These are phyloP conservation scores for Pythium apleroticum DNA, from an alignment of 352 stramenopile genomes.

Conservation along the genomic window DNA sequence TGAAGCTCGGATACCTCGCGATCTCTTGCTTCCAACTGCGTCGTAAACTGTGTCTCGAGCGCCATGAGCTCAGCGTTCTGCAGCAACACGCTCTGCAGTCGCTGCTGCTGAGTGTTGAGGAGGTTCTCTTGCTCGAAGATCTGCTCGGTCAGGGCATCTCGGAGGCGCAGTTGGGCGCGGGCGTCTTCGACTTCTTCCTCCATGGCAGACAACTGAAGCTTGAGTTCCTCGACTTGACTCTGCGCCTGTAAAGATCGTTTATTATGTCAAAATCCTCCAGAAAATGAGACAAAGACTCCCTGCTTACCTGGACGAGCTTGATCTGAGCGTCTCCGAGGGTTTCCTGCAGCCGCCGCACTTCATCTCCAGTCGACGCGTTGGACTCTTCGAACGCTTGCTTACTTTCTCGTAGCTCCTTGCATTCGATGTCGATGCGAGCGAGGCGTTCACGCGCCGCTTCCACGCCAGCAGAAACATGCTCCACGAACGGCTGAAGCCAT, in stretches of 20 bases:
- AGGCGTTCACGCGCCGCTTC: neutral
- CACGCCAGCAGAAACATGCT: neutral
- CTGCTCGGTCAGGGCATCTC: constrained; percentile 35
- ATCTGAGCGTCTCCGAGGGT: constrained; percentile 20
- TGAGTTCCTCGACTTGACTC: constrained; percentile 24
- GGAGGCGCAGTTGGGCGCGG: constrained; percentile 26
- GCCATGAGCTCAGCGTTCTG: constrained; percentile 37
- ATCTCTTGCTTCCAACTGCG: constrained; percentile 13
- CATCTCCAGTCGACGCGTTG: neutral
- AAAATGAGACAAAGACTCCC: neutral
- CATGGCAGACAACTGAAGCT: constrained; percentile 21
- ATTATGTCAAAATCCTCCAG: too few species aligned
- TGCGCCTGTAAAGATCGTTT: neutral
- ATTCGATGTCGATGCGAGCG: neutral
- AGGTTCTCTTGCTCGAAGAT: constrained; percentile 41
- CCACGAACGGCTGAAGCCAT: constrained; percentile 11
- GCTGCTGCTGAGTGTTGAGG: constrained; percentile 29
- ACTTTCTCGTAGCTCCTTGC: constrained; percentile 4
- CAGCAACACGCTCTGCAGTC: constrained; percentile 31
- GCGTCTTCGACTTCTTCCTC: constrained; percentile 18
- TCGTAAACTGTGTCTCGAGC: constrained; percentile 30
- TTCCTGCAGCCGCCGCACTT: constrained; percentile 7
- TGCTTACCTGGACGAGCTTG: constrained; percentile 17
- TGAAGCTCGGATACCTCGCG: neutral
- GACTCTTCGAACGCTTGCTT: constrained; percentile 12